Conservation (phyloP, 192 early-diverging fungal species). For the Linnemannia elongata region DNA sequence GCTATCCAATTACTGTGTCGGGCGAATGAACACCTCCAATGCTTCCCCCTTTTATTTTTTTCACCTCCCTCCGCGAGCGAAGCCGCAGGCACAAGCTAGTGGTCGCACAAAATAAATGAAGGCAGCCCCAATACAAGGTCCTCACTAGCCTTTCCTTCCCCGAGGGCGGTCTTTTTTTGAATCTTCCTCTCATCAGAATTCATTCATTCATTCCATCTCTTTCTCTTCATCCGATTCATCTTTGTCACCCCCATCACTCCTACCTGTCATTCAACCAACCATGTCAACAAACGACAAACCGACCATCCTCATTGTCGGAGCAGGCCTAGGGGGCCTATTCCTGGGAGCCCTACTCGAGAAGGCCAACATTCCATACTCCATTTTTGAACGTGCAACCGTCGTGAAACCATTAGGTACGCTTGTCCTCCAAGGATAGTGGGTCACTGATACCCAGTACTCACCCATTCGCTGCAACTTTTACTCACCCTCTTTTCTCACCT, state of each 20-base stretch:
- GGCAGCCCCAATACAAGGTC: no score
- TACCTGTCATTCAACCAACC: neutral
- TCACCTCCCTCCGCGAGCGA: no score
- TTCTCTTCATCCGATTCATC: neutral
- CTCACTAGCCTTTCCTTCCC: no score
- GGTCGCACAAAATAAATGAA: no score
- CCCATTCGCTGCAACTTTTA: no score
- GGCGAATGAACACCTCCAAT: no score
- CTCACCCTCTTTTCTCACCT: no score
- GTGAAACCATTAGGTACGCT: neutral
- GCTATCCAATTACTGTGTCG: no score
- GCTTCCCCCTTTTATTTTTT: no score
- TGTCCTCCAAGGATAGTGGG: no score
- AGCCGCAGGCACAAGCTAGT: no score
- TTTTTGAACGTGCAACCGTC: neutral
- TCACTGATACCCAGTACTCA: neutral
- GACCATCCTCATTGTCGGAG: neutral
- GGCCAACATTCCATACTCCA: neutral
- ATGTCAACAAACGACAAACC: neutral
- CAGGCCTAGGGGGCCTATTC: neutral
- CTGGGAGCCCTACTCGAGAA: slow-evolving; percentile 15
- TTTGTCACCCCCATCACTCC: neutral
- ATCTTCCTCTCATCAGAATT: neutral
- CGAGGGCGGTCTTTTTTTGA: no score
- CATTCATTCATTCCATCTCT: neutral